Evolutionary conservation across 106 monocot genomes (phyloP), one percentile per base, ranked within the genome.

Genomic region (Allium sativum): DNA sequence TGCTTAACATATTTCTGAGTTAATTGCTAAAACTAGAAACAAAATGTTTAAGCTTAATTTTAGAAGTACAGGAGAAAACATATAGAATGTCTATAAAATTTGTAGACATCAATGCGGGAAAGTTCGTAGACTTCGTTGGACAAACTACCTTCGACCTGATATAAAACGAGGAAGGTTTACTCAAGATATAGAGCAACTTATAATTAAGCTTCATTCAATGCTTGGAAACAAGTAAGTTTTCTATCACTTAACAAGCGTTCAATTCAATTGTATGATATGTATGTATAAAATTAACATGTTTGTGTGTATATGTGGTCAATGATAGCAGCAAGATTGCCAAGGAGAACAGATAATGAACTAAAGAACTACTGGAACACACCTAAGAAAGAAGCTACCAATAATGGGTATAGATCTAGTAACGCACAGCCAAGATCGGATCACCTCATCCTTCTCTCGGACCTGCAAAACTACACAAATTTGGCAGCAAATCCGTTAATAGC

Each of bases 351-450:
- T 10, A 80, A 80, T 47, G 80, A 80, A 63, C 75, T 80, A 65
- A 80, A 80, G 67, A 80, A 80, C 80, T 68, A 75, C 57, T 80
- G 80, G 80, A 80, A 80, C 80, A 1, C 66, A 75, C 7, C 50
- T 80, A 13, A 67, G 66, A 22, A 75, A 76, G 72, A 75, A 58
- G 58, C 58, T 58, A 12, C 58, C 40, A 21, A 58, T 17, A 10
- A 58, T 21, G 18, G 22, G 58, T 15, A 58, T 22, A 4, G 58
- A 58, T 18, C 58, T 31, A 40, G 58, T 58, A 40, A 58, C 58
- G 10, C 58, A 58, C 31, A 58, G 22, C 22, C 58, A 40, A 58
- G 58, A 40, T 31, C 21, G 4, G 58, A 58, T 18, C 55, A 55
- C 55, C 58, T 58, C 19, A 58, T 40, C 8, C 58, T 58, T 6